phyloP scores from a whole-genome alignment of 495 filamentous ascomycete species.

The Tuber calosporum region DNA sequence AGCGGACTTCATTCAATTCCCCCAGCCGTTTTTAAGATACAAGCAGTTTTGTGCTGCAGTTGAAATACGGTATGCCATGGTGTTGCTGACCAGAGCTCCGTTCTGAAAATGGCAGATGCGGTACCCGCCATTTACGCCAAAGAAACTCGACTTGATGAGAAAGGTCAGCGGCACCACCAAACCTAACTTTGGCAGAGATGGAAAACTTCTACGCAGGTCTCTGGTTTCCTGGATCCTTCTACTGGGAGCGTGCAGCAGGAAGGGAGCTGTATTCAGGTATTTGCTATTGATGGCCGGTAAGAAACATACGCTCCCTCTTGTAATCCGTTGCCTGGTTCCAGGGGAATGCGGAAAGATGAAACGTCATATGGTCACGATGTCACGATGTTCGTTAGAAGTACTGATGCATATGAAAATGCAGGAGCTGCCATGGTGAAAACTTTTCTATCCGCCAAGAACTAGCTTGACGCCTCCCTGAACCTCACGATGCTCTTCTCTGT shows the following conservation, averaged over 20 bases:
- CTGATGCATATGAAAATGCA: constrained; percentile 18
- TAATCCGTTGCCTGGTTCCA: not conserved
- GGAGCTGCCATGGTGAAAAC: constrained; percentile 21
- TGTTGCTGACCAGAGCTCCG: not conserved
- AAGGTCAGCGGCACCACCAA: constrained; percentile 9
- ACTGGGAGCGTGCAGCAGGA: constrained; percentile 17
- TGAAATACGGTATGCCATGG: not conserved
- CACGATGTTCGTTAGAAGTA: constrained; percentile 22
- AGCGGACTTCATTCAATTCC: not conserved
- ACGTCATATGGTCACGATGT: constrained; percentile 28
- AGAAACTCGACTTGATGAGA: constrained; percentile 15
- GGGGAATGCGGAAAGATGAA: not conserved
- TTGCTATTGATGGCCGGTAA: constrained; percentile 19
- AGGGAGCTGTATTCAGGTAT: constrained; percentile 20
- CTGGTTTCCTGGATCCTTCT: constrained; percentile 16
- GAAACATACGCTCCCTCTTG: constrained; percentile 5
- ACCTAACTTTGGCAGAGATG: constrained; percentile 25
- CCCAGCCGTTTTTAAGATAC: not conserved
- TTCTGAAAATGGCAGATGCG: constrained; percentile 16
- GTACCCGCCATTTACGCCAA: constrained; percentile 32
- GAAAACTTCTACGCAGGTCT: constrained; percentile 13
- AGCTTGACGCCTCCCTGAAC: constrained; percentile 8
- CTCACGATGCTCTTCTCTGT: not conserved
- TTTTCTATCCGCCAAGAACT: constrained; percentile 25
- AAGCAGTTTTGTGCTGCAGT: not conserved